Conservation (phyloP, 768 basidiomycete species). For the Hygrophoropsis aurantiaca region DNA sequence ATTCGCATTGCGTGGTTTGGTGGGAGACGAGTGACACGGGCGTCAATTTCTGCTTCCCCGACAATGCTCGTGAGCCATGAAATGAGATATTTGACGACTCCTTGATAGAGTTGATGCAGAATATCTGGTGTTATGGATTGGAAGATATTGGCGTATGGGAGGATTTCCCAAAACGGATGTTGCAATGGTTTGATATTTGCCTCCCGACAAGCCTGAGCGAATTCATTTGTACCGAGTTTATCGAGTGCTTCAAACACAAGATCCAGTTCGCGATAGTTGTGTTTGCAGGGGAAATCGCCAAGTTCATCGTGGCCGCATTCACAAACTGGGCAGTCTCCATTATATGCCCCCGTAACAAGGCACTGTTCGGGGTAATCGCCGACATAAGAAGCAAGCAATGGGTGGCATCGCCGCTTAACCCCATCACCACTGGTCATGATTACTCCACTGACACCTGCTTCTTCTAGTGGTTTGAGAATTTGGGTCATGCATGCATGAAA, state of each 20-base stretch:
- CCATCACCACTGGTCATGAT: constrained; percentile 33
- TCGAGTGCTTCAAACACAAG: background rate
- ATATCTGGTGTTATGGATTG: constrained; percentile 28
- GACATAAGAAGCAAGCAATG: constrained; percentile 14
- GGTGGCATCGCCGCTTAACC: constrained; percentile 37
- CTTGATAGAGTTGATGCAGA: constrained; percentile 36
- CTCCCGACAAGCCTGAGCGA: constrained; percentile 4
- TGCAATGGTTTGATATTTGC: constrained; percentile 15
- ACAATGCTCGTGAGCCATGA: constrained; percentile 26
- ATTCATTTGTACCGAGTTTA: background rate
- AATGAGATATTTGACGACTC: constrained; percentile 33
- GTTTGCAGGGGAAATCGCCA: background rate
- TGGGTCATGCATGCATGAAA: constrained; percentile 35
- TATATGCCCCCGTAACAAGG: constrained; percentile 10
- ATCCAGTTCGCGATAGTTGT: background rate
- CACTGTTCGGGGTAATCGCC: constrained; percentile 21
- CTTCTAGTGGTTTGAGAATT: constrained; percentile 28
- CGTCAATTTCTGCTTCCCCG: constrained; percentile 35
- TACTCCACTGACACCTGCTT: constrained; percentile 29
- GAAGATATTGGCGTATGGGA: constrained; percentile 26
- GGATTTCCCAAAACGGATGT: constrained; percentile 22
- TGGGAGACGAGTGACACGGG: constrained; percentile 29
- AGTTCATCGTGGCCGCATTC: constrained; percentile 1
- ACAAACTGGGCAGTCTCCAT: constrained; percentile 14
- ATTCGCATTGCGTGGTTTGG: constrained; percentile 33